Base-by-base conservation (phyloP, 352 stramenopile genomes). In the Phytophthora meadii region DNA sequence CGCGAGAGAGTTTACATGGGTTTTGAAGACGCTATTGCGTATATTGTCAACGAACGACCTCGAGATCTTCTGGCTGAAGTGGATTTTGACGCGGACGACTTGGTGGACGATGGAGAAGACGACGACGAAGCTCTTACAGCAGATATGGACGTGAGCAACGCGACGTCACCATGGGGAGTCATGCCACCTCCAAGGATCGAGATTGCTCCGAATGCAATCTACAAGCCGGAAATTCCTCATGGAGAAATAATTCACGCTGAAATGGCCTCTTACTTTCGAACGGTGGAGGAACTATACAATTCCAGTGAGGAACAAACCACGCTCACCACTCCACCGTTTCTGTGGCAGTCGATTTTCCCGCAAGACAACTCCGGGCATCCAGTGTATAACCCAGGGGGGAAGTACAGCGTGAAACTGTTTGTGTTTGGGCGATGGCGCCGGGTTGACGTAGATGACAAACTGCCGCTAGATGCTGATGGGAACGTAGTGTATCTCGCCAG, bases 331-430 rank as follows among this genome's bases (percentile, higher is more conserved):
- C 11, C 34, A 6, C 77, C 76, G 17, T 92, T 88, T 65, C 51
- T 92, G 24, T 95, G 84, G 87, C 78, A 84, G 44, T 68, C 81
- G 0, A 93, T 95, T 49, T 89, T 89, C 36, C 87, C 87, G 0
- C 85, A 95, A 62, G 81, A 90, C 25, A 62, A 59, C 1, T 47
- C 48, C 0, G 68, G 77, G 0, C 49, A 81, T 0, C 87, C 87
- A 0, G 50, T 87, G 0, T 91, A 90, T 56, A 93, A 89, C 42
- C 61, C 82, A 1, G 79, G 78, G n/a, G 87, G 83, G 10, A 92
- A 91, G 44, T 95, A 94, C 60, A 77, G 75, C 6, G 81, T 95
- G 15, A 84, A 84, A 39, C 51, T 94, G 2, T 94, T 89, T 27
- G 67, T 92, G 14, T 68, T 85, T 14, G 87, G 87, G 2, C 88